Evolutionary conservation across 441 rosid species (phyloP), one percentile per base, ranked within the genome.

Genomic region (Codiaeum variegatum): DNA sequence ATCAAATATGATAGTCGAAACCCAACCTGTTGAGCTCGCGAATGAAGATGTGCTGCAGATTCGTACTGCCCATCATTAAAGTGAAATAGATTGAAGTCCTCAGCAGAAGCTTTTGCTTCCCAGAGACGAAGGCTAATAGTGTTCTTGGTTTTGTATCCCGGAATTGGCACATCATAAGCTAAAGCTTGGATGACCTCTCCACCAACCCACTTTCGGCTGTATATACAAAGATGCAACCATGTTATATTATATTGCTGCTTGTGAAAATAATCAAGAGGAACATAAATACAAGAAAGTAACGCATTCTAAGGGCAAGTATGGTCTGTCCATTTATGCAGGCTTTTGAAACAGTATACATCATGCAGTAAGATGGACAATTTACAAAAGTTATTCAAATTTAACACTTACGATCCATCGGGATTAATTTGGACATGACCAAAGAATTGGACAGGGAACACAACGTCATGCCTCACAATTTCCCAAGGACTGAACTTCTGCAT

Each of bases 401-500:
- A 73, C 67, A 88, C 98, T 95, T 85, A 95, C 98, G 80, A 77
- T 81, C 97, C 99, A 88, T 89, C 85, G 3, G 95, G 91, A 71
- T 83, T 81, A 78, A 95, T 79, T 82, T 85, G 81, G 62, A 95
- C 93, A 6, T 13, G 80, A 70, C 99, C 99, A 76, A 90, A 93
- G 79, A 93, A 95, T 80, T 96, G 89, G 80, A 95, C 87, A 29
- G 97, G 97, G 82, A 84, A 91, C 32, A 87, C 87, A 66, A 92
- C 83, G 75, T 91, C 97, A 80, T 95, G 98, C 88, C 99, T 88
- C 65, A 91, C 98, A 78, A 91, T 81, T 83, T 95, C 99, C 99
- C 99, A 95, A n/a, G 99, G 98, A 83, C 97, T 95, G 81, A 90
- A 92, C 80, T 92, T 95, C 99, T 95, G 94, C 87, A 88, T 66